Percentiles rank a stretch among this genome's conserved stretches.
phyloP scores from a whole-genome alignment of 2,329 filamentous ascomycete genomes.

The Clarireedia monteithiana region DNA sequence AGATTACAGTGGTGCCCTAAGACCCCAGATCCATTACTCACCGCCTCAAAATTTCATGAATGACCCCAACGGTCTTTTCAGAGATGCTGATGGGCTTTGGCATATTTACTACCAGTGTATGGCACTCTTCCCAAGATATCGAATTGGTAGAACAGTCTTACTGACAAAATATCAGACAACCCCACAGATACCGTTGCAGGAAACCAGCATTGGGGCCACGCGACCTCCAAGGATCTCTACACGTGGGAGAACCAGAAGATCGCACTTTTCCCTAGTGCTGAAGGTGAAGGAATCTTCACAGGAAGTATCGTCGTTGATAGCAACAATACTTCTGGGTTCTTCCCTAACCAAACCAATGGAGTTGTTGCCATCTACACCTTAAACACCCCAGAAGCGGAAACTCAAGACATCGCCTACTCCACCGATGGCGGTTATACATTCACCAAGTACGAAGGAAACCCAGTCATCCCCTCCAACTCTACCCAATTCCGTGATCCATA shows the following conservation, averaged over 20 bases:
- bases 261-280: slow-evolving; percentile 41
- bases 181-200: slow-evolving; percentile 41
- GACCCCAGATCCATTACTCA: slow-evolving; percentile 48
- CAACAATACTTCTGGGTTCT: slow-evolving; percentile 58
- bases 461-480: slow-evolving; percentile 42
- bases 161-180: slow-evolving; percentile 33
- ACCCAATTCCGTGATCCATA: slow-evolving; percentile 59
- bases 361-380: slow-evolving; percentile 52
- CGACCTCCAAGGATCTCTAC: slow-evolving; percentile 53
- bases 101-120: slow-evolving; percentile 59
- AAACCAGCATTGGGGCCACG: slow-evolving; percentile 61
- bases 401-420: slow-evolving; percentile 55
- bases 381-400: slow-evolving; percentile 35
- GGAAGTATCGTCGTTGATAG: slow-evolving; percentile 41
- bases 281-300: slow-evolving; percentile 42
- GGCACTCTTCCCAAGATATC: neutral
- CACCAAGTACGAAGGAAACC: slow-evolving; percentile 50
- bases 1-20: slow-evolving; percentile 21
- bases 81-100: slow-evolving; percentile 48
- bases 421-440: slow-evolving; percentile 55
- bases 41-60: slow-evolving; percentile 49
- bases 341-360: slow-evolving; percentile 50
- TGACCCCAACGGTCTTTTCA: slow-evolving; percentile 58
- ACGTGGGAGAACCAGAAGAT: slow-evolving; percentile 59
- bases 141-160: neutral